phyloP scores from a whole-genome alignment of 768 basidiomycete genomes.

The Boletus rubropictus region DNA sequence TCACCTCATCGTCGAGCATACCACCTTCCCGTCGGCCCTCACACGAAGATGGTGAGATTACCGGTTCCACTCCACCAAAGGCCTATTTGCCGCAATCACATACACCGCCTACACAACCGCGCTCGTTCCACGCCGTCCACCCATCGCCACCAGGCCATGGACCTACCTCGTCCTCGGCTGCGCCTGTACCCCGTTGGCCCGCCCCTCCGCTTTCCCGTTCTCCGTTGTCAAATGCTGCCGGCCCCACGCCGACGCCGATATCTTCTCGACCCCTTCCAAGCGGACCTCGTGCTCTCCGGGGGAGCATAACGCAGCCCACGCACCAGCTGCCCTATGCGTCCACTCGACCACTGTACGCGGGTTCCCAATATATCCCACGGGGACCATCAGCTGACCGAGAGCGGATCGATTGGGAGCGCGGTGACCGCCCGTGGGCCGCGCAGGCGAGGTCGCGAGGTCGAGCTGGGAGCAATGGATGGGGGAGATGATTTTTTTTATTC shows the following conservation, averaged over 20 bases:
- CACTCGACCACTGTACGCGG: constrained; percentile 18
- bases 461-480: constrained; percentile 35
- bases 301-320: constrained; percentile 20
- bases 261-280: constrained; percentile 34
- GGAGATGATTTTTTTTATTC: constrained; percentile 21
- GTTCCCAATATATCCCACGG: constrained; percentile 39
- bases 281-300: constrained; percentile 37
- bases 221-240: constrained; percentile 19
- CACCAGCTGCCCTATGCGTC: constrained; percentile 17
- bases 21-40: constrained; percentile 29
- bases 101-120: constrained; percentile 44
- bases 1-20: constrained; percentile 7
- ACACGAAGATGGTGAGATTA: constrained; percentile 52
- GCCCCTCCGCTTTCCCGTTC: constrained; percentile 30
- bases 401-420: constrained; percentile 40
- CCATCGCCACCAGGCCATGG: constrained; percentile 23
- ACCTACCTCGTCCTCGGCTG: constrained; percentile 19
- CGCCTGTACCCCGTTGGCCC: constrained; percentile 26
- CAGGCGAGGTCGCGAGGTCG: constrained; percentile 28
- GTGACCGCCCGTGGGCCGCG: constrained; percentile 33
- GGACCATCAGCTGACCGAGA: constrained; percentile 52
- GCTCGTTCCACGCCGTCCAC: constrained; percentile 35
- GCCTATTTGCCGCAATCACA: constrained; percentile 36
- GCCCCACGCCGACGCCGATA: constrained; percentile 17
- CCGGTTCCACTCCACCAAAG: constrained; percentile 33